These are phyloP conservation scores for Nigrospora osmanthi DNA, from an alignment of 2,329 filamentous ascomycete genomes.

Conservation along the genomic window DNA sequence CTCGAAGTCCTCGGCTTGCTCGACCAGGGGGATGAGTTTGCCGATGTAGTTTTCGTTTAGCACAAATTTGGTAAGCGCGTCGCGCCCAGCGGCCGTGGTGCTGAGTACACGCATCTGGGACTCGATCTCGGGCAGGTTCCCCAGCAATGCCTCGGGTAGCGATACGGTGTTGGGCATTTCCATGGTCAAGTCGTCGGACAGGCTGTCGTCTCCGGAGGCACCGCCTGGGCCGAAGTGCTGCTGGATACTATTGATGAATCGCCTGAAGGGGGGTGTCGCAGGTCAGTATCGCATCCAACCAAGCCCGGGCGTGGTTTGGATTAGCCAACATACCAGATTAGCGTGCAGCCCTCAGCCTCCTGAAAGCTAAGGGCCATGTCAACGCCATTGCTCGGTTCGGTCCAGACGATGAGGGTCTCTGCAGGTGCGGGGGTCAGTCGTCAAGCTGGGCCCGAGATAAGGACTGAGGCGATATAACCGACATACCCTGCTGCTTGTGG, in stretches of 20 bases:
- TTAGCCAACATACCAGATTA: slow-evolving; percentile 66
- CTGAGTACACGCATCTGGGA: slow-evolving; percentile 74
- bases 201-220: slow-evolving; percentile 70
- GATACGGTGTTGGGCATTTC: slow-evolving; percentile 65
- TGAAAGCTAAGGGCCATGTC: slow-evolving; percentile 99
- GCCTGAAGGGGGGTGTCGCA: slow-evolving; percentile 45
- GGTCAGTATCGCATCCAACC: neutral
- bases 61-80: slow-evolving; percentile 81
- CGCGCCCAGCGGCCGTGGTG: slow-evolving; percentile 65
- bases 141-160: slow-evolving; percentile 73
- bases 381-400: slow-evolving; percentile 70
- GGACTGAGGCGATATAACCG: slow-evolving; percentile 5
- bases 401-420: slow-evolving; percentile 99
- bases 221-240: slow-evolving; percentile 58
- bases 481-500: slow-evolving; percentile 90
- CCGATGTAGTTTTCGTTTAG: slow-evolving; percentile 79
- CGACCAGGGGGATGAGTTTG: slow-evolving; percentile 78
- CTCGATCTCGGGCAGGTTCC: slow-evolving; percentile 78
- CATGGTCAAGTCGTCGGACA: slow-evolving; percentile 78
- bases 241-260: slow-evolving; percentile 84
- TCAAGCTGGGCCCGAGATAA: slow-evolving; percentile 12
- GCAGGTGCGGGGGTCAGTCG: slow-evolving; percentile 15
- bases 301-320: slow-evolving; percentile 1
- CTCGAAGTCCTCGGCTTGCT: slow-evolving; percentile 86
- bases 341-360: slow-evolving; percentile 86